phyloP scores from a whole-genome alignment of 345 rosid species.

The Sisymbrium irio region DNA sequence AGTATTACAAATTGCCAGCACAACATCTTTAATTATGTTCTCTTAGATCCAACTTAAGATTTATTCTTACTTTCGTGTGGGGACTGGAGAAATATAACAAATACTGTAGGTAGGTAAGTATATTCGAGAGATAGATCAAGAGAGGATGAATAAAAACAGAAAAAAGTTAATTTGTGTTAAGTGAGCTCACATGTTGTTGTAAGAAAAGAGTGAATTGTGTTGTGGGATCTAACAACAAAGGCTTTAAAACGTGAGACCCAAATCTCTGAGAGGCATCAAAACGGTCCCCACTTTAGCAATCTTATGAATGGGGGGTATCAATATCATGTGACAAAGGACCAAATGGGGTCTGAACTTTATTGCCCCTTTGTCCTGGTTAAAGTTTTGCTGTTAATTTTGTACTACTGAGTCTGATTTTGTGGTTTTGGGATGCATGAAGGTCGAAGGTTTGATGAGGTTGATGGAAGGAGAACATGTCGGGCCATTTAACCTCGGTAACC shows the following conservation, averaged over 20 bases:
- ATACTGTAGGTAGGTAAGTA: too few relatives aligned
- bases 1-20: background rate
- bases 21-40: background rate
- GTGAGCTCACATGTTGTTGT: slow-evolving; percentile 28
- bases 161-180: slow-evolving; percentile 5
- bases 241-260: slow-evolving; percentile 22
- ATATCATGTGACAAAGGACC: slow-evolving; percentile 26
- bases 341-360: slow-evolving; percentile 27
- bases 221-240: slow-evolving; percentile 22
- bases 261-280: slow-evolving; percentile 7
- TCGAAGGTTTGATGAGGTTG: slow-evolving; percentile 87
- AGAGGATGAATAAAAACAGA: background rate
- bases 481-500: slow-evolving; percentile 98
- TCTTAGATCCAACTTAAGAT: background rate
- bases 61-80: background rate
- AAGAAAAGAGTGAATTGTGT: background rate
- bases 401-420: background rate
- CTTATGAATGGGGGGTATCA: slow-evolving; percentile 11
- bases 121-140: too few relatives aligned
- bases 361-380: background rate
- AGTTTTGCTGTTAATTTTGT: background rate
- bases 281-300: slow-evolving; percentile 27
- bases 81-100: slow-evolving; percentile 1
- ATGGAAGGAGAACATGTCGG: slow-evolving; percentile 99
- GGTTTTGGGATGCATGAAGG: slow-evolving; percentile 41